Evolutionary conservation across 805 yeast species (phyloP), one percentile per base, ranked within the genome.

Genomic region (Kluyveromyces lactis): DNA sequence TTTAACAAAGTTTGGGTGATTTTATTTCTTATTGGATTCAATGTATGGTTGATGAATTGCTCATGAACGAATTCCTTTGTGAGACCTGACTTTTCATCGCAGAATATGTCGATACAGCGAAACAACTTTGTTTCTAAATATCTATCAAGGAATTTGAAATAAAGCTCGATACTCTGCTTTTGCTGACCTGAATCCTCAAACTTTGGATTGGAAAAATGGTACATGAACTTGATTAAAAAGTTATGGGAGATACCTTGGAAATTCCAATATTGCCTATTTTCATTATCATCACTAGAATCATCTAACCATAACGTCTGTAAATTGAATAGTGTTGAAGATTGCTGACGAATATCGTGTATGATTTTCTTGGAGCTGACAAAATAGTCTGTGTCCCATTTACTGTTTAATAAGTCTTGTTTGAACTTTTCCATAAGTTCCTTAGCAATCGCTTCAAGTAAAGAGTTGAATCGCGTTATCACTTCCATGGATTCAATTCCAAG

Each of bases 151-250:
- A 67, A 77, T 16, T 60, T 60, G 43, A 73, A 66, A 24, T 77
- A 74, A 62, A 74, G 66, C 49, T 77, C 80, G 16, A 51, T 34
- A 75, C 77, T 43, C 64, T 68, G 30, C 66, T 70, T 39, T 68
- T 56, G 42, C 67, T 65, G 33, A 19, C 34, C 32, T 17, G 42
- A 27, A 23, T 33, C 34, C 12, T 16, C 30, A 7, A 49, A 51
- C 63, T 71, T 29, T n/a, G 62, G 42, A 4, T 61, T 54, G 40
- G 68, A 67, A 57, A 77, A 77, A 51, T 77, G 82, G 53, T 68
- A 77, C 29, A 71, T 63, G 51, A 77, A 77, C 37, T 80, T 64
- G 5, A 65, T 51, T 12, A 59, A 53, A 44, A 75, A 67, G 28
- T 73, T 73, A 19, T 65, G 58, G 1, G 77, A 55, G 7, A 76